These are phyloP conservation scores for Pythium graminicola DNA, from an alignment of 352 stramenopile species.

Conservation along the genomic window DNA sequence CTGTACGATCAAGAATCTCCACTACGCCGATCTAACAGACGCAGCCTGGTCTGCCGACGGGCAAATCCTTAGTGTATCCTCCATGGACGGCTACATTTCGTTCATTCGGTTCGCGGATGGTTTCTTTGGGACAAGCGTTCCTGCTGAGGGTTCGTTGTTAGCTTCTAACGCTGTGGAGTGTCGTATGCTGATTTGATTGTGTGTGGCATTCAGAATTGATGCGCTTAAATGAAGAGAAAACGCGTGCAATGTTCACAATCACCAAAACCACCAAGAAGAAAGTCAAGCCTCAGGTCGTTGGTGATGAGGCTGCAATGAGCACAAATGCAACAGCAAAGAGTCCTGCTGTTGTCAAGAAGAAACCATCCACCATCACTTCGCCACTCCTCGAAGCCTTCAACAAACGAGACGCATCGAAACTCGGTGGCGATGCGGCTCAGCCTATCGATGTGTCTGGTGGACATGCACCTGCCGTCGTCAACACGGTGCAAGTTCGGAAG, in stretches of 20 bases:
- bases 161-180: not conserved
- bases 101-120: constrained; percentile 88
- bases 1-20: constrained; percentile 85
- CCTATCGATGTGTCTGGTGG: constrained; percentile 10
- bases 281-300: constrained; percentile 7
- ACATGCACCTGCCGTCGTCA: constrained; percentile 28
- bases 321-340: constrained; percentile 13
- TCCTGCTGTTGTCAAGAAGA: constrained; percentile 21
- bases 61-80: constrained; percentile 89
- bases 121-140: constrained; percentile 59
- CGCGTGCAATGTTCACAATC: constrained; percentile 48
- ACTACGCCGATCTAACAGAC: constrained; percentile 95
- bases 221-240: constrained; percentile 43
- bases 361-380: constrained; percentile 11
- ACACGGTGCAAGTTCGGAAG: constrained; percentile 75
- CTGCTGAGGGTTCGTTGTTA: constrained; percentile 8
- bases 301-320: not conserved
- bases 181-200: not conserved
- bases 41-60: constrained; percentile 89
- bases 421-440: constrained; percentile 10
- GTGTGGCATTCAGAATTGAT: constrained; percentile 27
- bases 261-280: constrained; percentile 66
- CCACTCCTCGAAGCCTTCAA: constrained; percentile 21
- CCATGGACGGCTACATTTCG: constrained; percentile 94
- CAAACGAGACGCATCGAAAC: constrained; percentile 15